A percentile compares a stretch with the other conserved stretches of the same genome.
These are phyloP conservation scores for Boletus edulis DNA, from an alignment of 768 basidiomycete species.

Conservation along the genomic window DNA sequence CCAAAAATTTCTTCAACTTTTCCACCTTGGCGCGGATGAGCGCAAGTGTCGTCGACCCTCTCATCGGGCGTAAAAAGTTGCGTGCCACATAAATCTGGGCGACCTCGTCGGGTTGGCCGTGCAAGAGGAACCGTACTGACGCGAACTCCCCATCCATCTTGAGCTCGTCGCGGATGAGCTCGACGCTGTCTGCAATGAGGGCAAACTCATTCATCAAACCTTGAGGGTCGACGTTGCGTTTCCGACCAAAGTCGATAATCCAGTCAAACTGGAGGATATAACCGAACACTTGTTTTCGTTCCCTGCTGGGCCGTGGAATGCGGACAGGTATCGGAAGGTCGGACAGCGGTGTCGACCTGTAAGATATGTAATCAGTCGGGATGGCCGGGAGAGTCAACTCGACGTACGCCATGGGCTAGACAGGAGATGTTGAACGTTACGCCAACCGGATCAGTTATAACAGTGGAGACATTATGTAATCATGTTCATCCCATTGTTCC, in stretches of 20 bases:
- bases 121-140: not conserved
- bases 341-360: no score
- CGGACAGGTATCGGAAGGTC: not conserved
- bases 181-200: not conserved
- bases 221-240: not conserved
- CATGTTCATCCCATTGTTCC: no score
- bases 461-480: no score
- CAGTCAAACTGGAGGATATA: not conserved
- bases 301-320: not conserved
- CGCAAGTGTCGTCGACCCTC: not conserved
- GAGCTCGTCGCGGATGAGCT: not conserved
- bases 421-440: no score
- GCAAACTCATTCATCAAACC: not conserved
- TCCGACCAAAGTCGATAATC: not conserved
- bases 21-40: not conserved
- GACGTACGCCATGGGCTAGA: no score
- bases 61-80: not conserved
- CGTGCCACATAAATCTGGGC: not conserved
- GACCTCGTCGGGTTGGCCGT: no score
- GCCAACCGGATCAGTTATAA: no score
- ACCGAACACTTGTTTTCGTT: not conserved
- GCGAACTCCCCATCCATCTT: not conserved
- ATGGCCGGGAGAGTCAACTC: no score
- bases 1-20: not conserved
- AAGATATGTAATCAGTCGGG: no score